phyloP scores from a whole-genome alignment of 1,139 yeast species.

The Scheffersomyces stambukii region DNA sequence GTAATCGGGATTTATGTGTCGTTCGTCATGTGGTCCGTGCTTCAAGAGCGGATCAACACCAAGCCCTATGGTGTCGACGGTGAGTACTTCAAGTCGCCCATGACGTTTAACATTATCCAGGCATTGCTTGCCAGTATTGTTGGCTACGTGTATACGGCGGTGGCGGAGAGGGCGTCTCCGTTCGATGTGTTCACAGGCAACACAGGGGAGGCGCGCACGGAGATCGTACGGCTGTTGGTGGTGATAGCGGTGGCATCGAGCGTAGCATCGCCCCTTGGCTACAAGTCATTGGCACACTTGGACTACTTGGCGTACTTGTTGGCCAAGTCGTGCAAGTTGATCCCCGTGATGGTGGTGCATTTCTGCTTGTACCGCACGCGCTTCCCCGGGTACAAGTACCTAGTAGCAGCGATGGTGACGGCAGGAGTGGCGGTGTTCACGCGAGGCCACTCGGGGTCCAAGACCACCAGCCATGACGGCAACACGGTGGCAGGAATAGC shows the following conservation, averaged over 20 bases:
- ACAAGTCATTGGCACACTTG: conserved; percentile 72
- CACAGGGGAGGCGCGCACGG: conserved; percentile 13
- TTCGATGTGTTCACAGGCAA: conserved; percentile 24
- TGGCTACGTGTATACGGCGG: conserved; percentile 57
- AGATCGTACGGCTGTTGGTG: conserved; percentile 40
- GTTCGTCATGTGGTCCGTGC: conserved; percentile 84
- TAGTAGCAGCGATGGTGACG: conserved; percentile 74
- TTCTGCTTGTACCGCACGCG: conserved; percentile 63
- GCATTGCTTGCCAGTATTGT: conserved; percentile 66
- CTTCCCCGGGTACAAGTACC: conserved; percentile 73
- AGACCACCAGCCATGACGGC: conserved; percentile 32
- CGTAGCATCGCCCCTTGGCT: conserved; percentile 75
- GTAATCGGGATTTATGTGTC: conserved; percentile 77
- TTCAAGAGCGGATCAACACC: conserved; percentile 84
- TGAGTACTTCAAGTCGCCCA: conserved; percentile 63
- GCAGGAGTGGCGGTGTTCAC: conserved; percentile 81
- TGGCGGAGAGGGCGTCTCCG: conserved; percentile 27
- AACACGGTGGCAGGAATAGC: conserved; percentile 51
- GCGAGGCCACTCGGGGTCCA: conserved; percentile 27
- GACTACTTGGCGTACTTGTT: conserved; percentile 80
- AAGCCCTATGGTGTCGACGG: conserved; percentile 56
- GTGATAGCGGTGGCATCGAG: conserved; percentile 77
- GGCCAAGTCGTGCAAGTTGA: conserved; percentile 89
- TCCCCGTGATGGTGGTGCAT: conserved; percentile 89
- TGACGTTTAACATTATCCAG: conserved; percentile 71